Evolutionary conservation across 2,329 filamentous ascomycete species (phyloP).

Genomic region (Harringtonia aguacate): DNA sequence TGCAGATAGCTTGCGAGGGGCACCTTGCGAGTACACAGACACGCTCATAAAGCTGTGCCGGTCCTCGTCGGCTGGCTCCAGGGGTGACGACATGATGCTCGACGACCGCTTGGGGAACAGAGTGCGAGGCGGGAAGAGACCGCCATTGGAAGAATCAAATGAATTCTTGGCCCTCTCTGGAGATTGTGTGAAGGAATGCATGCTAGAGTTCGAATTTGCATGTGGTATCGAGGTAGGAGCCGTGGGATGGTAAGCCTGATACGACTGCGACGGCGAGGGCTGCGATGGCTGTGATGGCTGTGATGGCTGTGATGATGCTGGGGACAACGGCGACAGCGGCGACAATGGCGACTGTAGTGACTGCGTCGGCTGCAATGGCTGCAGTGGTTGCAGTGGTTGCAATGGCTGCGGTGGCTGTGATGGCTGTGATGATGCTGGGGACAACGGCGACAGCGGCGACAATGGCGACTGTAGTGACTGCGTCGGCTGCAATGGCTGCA

Average conservation of each 20-base stretch:
- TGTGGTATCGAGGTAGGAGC: not conserved
- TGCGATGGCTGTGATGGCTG: too few species aligned
- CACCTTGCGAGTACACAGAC: constrained; percentile 47
- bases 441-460: too few species aligned
- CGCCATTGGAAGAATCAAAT: constrained; percentile 33
- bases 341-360: too few species aligned
- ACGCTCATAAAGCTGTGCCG: constrained; percentile 39
- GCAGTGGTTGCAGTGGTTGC: too few species aligned
- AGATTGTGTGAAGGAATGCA: constrained; percentile 19
- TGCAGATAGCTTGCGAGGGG: constrained; percentile 62
- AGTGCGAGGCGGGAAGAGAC: constrained; percentile 39
- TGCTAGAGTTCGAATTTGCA: constrained; percentile 15
- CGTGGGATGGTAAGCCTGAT: not conserved
- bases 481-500: too few species aligned
- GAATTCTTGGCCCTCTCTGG: constrained; percentile 35
- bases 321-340: too few species aligned
- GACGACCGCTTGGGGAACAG: constrained; percentile 42
- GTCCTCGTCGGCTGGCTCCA: constrained; percentile 63
- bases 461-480: too few species aligned
- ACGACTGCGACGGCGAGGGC: too few species aligned
- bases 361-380: too few species aligned
- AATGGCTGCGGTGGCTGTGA: too few species aligned
- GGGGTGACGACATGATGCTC: constrained; percentile 52
- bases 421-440: too few species aligned
- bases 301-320: too few species aligned